Evolutionary conservation across 208 protist genomes (phyloP), one percentile per base, ranked within the genome.

Genomic region (Acanthamoeba royreba): DNA sequence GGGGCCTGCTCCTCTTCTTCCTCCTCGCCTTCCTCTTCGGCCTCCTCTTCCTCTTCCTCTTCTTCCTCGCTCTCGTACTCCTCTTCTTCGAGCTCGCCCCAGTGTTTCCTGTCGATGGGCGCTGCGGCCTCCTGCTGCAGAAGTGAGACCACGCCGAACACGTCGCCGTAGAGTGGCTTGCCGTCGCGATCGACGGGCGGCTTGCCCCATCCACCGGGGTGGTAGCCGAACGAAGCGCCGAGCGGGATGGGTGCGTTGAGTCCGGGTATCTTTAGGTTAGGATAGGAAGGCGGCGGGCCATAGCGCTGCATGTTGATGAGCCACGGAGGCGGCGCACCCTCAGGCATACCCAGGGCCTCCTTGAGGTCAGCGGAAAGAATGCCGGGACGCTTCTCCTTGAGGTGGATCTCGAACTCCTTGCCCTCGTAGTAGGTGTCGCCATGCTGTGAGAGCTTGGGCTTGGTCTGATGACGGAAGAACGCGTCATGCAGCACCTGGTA

Each of bases 271-370:
- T 98, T 98, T 40, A 99, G 96, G 43, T 98, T 97, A 0, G 99
- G 99, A 95, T 99, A 99, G 3, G 99, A 98, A 11, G 99, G 99
- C 42, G 99, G 98, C 17, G 99, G 99, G 2, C 99, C 99, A 96
- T 99, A 98, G 28, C 96, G 95, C 97, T 99, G 99, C 99, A 99
- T 99, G 95, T 98, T 98, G 94, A 99, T 99, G 15, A 99, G 97
- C 99, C 99, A 99, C 63, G 99, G 99, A 47, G 99, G 99, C 15
- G 99, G 99, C 19, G 87, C 79, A 22, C 47, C 93, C 1, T 79
- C 79, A 22, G 95, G 92, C 97, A 99, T 99, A 53, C 99, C 99
- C 0, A 99, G 97, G n/a, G 99, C 99, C 83, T 97, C 81, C 33
- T 89, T 45, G 31, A 99, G 97, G 35, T 98, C 97, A 15, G 98